Percentiles rank a stretch among this genome's conserved stretches.
These are phyloP conservation scores for Pestalotiopsis sp. DNA, from an alignment of 2,329 filamentous ascomycete genomes.

Conservation along the genomic window DNA sequence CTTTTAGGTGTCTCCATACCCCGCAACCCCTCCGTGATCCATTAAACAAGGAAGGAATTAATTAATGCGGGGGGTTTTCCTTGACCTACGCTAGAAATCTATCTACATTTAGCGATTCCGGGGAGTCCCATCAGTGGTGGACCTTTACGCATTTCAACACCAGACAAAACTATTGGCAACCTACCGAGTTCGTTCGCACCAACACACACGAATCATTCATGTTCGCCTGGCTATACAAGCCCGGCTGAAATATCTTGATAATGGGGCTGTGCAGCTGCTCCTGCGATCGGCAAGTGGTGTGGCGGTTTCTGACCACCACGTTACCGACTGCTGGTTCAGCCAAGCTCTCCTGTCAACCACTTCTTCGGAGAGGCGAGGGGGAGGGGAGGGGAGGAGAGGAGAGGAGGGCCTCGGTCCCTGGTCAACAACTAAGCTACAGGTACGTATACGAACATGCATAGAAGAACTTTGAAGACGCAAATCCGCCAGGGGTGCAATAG, in stretches of 20 bases:
- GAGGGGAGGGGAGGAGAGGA: no score
- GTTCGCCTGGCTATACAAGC: background rate
- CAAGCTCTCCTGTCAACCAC: background rate
- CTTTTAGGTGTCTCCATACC: background rate
- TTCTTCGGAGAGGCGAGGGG: background rate
- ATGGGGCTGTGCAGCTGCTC: background rate
- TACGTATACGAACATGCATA: no score
- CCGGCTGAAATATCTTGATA: background rate
- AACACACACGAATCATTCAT: background rate
- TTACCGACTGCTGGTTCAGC: background rate
- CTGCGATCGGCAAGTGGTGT: background rate
- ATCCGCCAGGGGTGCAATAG: no score
- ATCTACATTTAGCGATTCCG: background rate
- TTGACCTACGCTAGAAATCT: background rate
- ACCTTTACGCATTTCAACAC: background rate
- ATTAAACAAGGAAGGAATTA: no score
- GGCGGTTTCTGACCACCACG: background rate
- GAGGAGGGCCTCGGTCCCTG: no score
- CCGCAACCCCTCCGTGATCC: background rate
- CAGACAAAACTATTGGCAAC: background rate
- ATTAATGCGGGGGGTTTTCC: background rate
- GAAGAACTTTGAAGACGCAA: no score
- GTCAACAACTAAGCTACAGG: no score
- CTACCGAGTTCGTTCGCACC: background rate
- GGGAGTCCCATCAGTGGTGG: slow-evolving; percentile 8